Conservation (phyloP, 352 stramenopile genomes). For the Pythium brachiatum region DNA sequence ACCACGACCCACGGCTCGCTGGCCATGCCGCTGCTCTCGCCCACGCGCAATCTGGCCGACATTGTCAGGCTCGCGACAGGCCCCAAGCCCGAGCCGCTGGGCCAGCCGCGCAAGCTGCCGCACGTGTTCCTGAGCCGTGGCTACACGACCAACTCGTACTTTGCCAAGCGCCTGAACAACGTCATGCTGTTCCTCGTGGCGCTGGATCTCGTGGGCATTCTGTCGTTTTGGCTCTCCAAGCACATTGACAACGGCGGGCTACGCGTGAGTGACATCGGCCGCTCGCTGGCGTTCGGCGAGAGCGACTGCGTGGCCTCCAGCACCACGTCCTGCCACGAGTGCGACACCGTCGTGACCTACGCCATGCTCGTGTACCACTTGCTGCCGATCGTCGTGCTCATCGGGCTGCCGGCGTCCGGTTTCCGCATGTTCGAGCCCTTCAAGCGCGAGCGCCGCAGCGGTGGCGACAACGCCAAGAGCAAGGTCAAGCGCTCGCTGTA, state of each 20-base stretch:
- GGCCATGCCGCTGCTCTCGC: constrained; percentile 19
- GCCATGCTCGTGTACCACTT: constrained; percentile 67
- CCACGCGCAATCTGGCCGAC: constrained; percentile 24
- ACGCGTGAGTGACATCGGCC: constrained; percentile 38
- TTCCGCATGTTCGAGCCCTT: constrained; percentile 73
- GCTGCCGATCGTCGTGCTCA: constrained; percentile 52
- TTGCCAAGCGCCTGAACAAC: constrained; percentile 58
- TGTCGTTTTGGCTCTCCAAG: constrained; percentile 41
- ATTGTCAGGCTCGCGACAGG: constrained; percentile 22
- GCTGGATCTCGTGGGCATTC: constrained; percentile 43
- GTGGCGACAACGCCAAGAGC: constrained; percentile 28
- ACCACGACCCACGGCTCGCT: not conserved
- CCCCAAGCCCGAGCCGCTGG: constrained; percentile 21
- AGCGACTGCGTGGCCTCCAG: constrained; percentile 27
- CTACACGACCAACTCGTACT: constrained; percentile 79
- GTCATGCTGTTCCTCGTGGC: constrained; percentile 41
- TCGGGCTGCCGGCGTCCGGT: constrained; percentile 62
- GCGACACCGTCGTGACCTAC: constrained; percentile 63
- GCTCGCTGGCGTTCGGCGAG: constrained; percentile 46
- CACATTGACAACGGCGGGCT: constrained; percentile 42
- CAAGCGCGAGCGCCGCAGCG: constrained; percentile 31
- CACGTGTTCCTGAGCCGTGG: constrained; percentile 40
- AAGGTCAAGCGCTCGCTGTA: constrained; percentile 76
- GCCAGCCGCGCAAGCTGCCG: constrained; percentile 39
- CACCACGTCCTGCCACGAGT: constrained; percentile 37